A percentile compares a stretch with the other conserved stretches of the same genome.
Conservation (phyloP, 2,329 filamentous ascomycete species). For the Mycosphaerella arachidis region DNA sequence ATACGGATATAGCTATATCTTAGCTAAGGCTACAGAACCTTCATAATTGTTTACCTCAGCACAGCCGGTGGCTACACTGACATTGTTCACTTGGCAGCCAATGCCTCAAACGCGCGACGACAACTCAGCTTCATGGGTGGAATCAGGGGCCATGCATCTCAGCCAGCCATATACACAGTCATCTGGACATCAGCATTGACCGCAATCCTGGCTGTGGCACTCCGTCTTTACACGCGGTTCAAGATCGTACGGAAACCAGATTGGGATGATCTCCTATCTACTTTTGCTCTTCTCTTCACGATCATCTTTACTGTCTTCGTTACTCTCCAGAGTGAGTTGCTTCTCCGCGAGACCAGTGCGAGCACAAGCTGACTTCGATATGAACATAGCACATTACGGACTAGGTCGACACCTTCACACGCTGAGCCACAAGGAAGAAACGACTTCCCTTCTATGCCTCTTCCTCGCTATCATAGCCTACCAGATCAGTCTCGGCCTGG, state of each 20-base stretch:
- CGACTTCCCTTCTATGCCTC: constrained; percentile 3
- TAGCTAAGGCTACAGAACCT: no score
- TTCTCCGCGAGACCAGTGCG: no score
- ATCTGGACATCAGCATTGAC: constrained; percentile 6
- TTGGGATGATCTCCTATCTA: constrained; percentile 3
- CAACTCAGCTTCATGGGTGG: no score
- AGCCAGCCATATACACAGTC: constrained; percentile 8
- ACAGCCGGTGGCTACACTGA: no score
- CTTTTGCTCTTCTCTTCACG: background rate
- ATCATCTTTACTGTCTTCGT: background rate
- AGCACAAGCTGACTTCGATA: background rate
- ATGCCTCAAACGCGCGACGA: no score
- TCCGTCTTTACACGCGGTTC: constrained; percentile 11
- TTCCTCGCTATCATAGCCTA: constrained; percentile 13
- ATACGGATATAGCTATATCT: no score
- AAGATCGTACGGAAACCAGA: constrained; percentile 5
- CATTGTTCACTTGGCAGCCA: no score
- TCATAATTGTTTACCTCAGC: no score
- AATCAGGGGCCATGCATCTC: constrained; percentile 8
- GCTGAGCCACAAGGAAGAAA: constrained; percentile 4
- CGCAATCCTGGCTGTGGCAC: constrained; percentile 8
- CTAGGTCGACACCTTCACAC: constrained; percentile 13
- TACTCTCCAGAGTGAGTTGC: background rate
- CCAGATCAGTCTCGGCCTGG: constrained; percentile 5
- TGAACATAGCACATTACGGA: constrained; percentile 8